Evolutionary conservation across 352 stramenopile genomes (phyloP).

Genomic region (Globisporangium okanoganense): DNA sequence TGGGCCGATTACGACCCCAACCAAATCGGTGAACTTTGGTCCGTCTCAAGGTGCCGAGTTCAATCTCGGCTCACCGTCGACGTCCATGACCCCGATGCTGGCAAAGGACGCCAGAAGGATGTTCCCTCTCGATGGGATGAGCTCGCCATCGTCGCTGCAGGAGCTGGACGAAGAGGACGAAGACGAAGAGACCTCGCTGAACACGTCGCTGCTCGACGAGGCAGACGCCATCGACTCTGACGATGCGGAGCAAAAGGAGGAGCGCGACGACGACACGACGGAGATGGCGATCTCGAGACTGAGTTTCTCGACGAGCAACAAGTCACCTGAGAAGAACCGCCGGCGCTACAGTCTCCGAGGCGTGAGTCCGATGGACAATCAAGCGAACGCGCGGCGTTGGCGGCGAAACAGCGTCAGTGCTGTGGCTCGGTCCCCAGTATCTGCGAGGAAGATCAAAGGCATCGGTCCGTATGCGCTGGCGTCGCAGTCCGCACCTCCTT

Average conservation of each 20-base stretch:
- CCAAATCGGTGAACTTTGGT: conserved; percentile 83
- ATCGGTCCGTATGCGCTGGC: conserved; percentile 12
- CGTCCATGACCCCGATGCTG: conserved; percentile 84
- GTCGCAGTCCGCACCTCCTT: conserved; percentile 1
- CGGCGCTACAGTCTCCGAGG: conserved; percentile 65
- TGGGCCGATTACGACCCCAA: conserved; percentile 52
- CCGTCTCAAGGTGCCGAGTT: conserved; percentile 76
- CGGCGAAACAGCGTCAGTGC: conserved; percentile 38
- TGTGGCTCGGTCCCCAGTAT: conserved; percentile 12
- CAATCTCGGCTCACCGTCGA: conserved; percentile 72
- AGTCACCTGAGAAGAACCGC: conserved; percentile 28
- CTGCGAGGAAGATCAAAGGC: conserved; percentile 14
- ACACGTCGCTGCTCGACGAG: conserved; percentile 81
- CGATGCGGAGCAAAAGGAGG: conserved; percentile 29
- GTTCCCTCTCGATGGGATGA: conserved; percentile 55
- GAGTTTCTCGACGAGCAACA: conserved; percentile 22
- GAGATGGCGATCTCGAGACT: conserved; percentile 19
- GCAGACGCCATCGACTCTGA: conserved; percentile 51
- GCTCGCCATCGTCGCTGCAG: conserved; percentile 16
- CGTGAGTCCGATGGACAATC: conserved; percentile 77
- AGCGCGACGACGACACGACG: conserved; percentile 11
- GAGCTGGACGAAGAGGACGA: conserved; percentile 47
- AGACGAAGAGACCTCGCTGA: conserved; percentile 78
- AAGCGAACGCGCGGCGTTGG: conserved; percentile 53
- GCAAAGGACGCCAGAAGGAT: conserved; percentile 51